These are phyloP conservation scores for Zoysia pacifica DNA, from an alignment of 176 grass and related monocot genomes.

Conservation along the genomic window DNA sequence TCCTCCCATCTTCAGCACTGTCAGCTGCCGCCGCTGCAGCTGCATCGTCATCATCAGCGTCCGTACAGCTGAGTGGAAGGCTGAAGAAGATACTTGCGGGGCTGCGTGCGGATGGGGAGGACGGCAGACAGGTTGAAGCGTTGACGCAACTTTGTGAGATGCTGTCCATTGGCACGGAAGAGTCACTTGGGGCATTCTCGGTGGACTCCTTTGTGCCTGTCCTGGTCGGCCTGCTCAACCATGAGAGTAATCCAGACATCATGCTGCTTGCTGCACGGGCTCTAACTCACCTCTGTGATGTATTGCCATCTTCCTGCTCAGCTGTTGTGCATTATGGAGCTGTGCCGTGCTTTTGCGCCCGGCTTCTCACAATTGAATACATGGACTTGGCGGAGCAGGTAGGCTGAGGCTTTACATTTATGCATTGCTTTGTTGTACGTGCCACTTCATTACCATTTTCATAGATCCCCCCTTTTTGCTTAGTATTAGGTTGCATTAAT, in stretches of 20 bases:
- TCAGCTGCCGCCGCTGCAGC: conserved; percentile 44
- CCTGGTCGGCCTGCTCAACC: conserved; percentile 74
- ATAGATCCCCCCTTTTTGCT: not conserved
- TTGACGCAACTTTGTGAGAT: conserved; percentile 82
- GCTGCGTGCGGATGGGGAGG: conserved; percentile 73
- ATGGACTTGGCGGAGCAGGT: conserved; percentile 97
- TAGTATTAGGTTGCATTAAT: not conserved
- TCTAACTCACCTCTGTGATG: conserved; percentile 73
- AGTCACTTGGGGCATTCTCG: conserved; percentile 60
- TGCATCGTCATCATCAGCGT: conserved; percentile 32
- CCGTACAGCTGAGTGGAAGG: conserved; percentile 52
- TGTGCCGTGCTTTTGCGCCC: conserved; percentile 80
- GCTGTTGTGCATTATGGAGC: conserved; percentile 89
- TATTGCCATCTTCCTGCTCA: conserved; percentile 72
- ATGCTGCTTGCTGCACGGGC: conserved; percentile 85
- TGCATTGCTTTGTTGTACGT: conserved; percentile 9
- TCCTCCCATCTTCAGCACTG: conserved; percentile 55
- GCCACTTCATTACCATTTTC: conserved; percentile 19
- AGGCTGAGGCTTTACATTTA: conserved; percentile 1
- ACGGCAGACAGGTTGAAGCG: conserved; percentile 65
- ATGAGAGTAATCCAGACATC: conserved; percentile 81
- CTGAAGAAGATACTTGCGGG: conserved; percentile 71
- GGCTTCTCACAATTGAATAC: conserved; percentile 88
- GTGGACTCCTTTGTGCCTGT: conserved; percentile 84
- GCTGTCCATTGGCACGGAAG: conserved; percentile 82